phyloP scores from a whole-genome alignment of 192 early-diverging fungal genomes.

The Umbelopsis vinacea region DNA sequence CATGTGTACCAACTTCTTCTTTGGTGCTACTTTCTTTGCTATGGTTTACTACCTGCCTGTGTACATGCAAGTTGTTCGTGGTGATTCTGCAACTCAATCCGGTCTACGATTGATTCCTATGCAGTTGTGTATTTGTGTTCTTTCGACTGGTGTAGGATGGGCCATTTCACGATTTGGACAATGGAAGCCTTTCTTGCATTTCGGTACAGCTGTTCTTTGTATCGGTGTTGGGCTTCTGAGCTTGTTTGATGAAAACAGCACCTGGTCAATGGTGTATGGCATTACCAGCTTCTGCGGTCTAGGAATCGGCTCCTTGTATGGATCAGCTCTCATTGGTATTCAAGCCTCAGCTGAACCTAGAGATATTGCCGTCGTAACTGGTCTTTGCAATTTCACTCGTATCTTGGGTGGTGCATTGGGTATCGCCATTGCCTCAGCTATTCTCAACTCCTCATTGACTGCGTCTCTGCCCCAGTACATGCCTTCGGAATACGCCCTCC shows the following conservation, averaged over 20 bases:
- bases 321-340: constrained; percentile 38
- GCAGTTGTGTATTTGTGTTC: constrained; percentile 31
- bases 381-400: constrained; percentile 38
- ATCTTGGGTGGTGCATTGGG: constrained; percentile 43
- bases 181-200: constrained; percentile 29
- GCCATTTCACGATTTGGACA: constrained; percentile 27
- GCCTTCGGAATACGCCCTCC: constrained; percentile 13
- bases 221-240: constrained; percentile 69
- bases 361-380: constrained; percentile 46
- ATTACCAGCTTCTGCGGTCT: constrained; percentile 32
- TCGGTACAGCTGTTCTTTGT: constrained; percentile 63
- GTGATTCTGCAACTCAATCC: constrained; percentile 52
- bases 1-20: constrained; percentile 38
- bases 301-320: constrained; percentile 39
- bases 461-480: constrained; percentile 22
- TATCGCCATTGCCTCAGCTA: constrained; percentile 33
- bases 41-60: constrained; percentile 44
- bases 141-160: constrained; percentile 28
- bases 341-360: constrained; percentile 37
- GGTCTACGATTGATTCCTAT: constrained; percentile 47
- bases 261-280: constrained; percentile 33
- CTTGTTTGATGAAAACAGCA: constrained; percentile 49
- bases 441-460: constrained; percentile 37
- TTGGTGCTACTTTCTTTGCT: constrained; percentile 41
- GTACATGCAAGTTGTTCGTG: constrained; percentile 65